Evolutionary conservation across 2,329 filamentous ascomycete genomes (phyloP).

Genomic region (Lachnellula subtilissima): DNA sequence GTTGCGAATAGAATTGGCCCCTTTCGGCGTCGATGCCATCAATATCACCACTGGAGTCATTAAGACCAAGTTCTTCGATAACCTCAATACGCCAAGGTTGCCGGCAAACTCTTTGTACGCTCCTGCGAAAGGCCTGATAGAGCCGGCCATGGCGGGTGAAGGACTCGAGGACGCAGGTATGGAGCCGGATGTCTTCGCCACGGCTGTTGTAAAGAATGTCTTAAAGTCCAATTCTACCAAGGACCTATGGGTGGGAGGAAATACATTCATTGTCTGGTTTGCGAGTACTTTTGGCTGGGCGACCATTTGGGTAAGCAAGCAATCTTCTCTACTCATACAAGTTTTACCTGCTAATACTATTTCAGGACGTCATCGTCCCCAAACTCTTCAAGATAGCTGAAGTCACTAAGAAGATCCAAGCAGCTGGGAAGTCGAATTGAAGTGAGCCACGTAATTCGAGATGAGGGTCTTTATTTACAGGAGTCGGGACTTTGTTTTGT

Average conservation of each 20-base stretch:
- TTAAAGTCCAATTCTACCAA: slow-evolving; percentile 19
- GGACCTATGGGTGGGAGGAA: slow-evolving; percentile 19
- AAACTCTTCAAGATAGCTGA: not conserved
- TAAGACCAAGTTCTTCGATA: slow-evolving; percentile 22
- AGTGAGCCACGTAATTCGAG: not conserved
- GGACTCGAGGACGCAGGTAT: not conserved
- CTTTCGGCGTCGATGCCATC: slow-evolving; percentile 20
- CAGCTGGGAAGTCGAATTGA: slow-evolving; percentile 2
- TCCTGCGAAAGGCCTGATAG: slow-evolving; percentile 18
- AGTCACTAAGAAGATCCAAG: slow-evolving; percentile 7
- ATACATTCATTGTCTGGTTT: slow-evolving; percentile 13
- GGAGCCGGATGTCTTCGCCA: slow-evolving; percentile 17
- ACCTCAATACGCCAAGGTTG: slow-evolving; percentile 9
- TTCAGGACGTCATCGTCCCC: slow-evolving; percentile 5
- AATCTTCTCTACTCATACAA: not conserved
- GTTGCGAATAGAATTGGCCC: slow-evolving; percentile 14
- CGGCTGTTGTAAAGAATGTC: slow-evolving; percentile 19
- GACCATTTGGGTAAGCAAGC: slow-evolving; percentile 17
- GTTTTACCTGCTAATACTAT: not conserved
- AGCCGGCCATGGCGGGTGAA: slow-evolving; percentile 6
- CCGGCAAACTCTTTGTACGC: slow-evolving; percentile 18
- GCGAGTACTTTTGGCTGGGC: slow-evolving; percentile 16
- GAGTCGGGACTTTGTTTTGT: not conserved
- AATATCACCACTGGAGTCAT: slow-evolving; percentile 18
- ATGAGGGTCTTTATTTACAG: not conserved